Evolutionary conservation across 805 yeast genomes (phyloP).

Genomic region (Saccharomycopsis capsularis): DNA sequence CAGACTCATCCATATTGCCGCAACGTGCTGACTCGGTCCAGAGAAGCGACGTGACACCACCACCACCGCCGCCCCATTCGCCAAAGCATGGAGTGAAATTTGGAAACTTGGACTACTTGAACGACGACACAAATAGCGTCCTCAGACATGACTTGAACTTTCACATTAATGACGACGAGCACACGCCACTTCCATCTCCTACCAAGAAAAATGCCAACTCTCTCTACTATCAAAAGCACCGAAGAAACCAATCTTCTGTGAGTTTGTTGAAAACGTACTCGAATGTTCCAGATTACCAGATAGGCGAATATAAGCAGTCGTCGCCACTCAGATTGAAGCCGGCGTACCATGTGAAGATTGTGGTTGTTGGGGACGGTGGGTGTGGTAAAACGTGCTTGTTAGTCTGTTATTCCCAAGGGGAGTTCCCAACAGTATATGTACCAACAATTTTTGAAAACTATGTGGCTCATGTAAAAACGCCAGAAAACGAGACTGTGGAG

Average conservation of each 20-base stretch:
- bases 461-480: constrained; percentile 46
- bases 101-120: background rate
- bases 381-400: constrained; percentile 84
- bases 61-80: background rate
- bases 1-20: constrained; percentile 16
- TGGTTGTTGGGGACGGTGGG: constrained; percentile 85
- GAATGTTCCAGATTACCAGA: constrained; percentile 18
- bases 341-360: constrained; percentile 47
- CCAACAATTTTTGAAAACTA: constrained; percentile 84
- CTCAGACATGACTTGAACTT: background rate
- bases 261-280: constrained; percentile 17
- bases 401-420: constrained; percentile 56
- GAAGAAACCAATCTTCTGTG: constrained; percentile 17
- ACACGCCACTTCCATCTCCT: constrained; percentile 18
- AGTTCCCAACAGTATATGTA: constrained; percentile 65
- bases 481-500: constrained; percentile 49
- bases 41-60: background rate
- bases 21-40: background rate
- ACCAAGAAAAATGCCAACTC: constrained; percentile 11
- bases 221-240: constrained; percentile 13
- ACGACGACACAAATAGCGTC: background rate
- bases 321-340: background rate
- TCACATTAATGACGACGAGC: constrained; percentile 2
- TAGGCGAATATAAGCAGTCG: constrained; percentile 6
- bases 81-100: constrained; percentile 2